Conservation (phyloP, 345 rosid species). For the Odontarrhena argentea region DNA sequence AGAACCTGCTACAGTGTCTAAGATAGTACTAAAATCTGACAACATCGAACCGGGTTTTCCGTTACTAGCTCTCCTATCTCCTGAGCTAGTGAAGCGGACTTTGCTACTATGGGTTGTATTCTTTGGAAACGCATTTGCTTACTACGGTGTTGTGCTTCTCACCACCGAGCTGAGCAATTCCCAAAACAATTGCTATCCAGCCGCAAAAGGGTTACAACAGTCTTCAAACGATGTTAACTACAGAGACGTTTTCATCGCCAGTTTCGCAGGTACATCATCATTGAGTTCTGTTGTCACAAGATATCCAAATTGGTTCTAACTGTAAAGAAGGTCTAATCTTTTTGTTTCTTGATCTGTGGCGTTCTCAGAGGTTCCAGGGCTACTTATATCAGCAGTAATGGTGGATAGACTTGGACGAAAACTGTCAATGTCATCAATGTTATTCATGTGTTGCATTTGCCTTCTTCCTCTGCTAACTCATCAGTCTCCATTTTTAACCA, state of each 20-base stretch:
- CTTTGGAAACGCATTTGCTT: slow-evolving; percentile 88
- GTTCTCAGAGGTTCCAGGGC: slow-evolving; percentile 78
- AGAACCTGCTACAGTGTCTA: slow-evolving; percentile 31
- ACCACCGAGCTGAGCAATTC: slow-evolving; percentile 79
- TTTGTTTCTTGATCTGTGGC: slow-evolving; percentile 20
- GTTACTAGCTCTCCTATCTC: slow-evolving; percentile 65
- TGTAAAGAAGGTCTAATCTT: neutral
- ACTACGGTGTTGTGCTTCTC: slow-evolving; percentile 86
- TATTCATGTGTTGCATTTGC: slow-evolving; percentile 69
- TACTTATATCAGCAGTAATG: slow-evolving; percentile 66
- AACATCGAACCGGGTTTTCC: slow-evolving; percentile 46
- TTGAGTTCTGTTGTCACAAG: slow-evolving; percentile 6
- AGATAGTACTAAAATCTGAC: slow-evolving; percentile 46
- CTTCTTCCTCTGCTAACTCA: slow-evolving; percentile 75
- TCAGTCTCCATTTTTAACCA: slow-evolving; percentile 64
- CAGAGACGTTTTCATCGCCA: slow-evolving; percentile 72
- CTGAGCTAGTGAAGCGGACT: slow-evolving; percentile 64
- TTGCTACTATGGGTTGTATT: slow-evolving; percentile 80
- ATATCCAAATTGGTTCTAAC: slow-evolving; percentile 19
- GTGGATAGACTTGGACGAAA: slow-evolving; percentile 88
- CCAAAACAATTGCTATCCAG: slow-evolving; percentile 46
- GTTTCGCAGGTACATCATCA: slow-evolving; percentile 67
- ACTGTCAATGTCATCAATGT: slow-evolving; percentile 73
- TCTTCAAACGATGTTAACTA: slow-evolving; percentile 56
- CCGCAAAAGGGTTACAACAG: slow-evolving; percentile 31